phyloP scores from a whole-genome alignment of 305 asterid species.

The Fraxinus angustifolia region DNA sequence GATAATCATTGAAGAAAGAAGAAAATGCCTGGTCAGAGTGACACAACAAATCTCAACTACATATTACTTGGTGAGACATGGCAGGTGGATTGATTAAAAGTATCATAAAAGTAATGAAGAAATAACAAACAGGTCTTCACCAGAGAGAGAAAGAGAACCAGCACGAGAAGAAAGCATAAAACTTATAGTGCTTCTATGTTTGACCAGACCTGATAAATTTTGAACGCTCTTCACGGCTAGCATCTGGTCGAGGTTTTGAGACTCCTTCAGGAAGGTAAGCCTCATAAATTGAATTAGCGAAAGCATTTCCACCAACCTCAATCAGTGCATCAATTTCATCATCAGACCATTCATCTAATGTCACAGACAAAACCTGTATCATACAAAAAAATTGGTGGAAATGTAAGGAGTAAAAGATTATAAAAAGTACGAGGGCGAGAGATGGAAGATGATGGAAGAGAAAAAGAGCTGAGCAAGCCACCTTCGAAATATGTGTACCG shows the following conservation, averaged over 20 bases:
- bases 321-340: constrained; percentile 80
- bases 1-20: background rate
- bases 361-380: constrained; percentile 82
- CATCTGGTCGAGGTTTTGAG: constrained; percentile 76
- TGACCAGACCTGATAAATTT: constrained; percentile 61
- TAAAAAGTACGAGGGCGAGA: background rate
- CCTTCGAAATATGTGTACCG: constrained; percentile 90
- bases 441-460: background rate
- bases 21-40: background rate
- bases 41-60: background rate
- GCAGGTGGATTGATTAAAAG: background rate
- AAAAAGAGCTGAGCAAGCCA: constrained; percentile 25
- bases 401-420: background rate
- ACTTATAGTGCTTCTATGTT: background rate
- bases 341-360: constrained; percentile 97
- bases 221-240: constrained; percentile 72
- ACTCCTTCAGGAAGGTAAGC: constrained; percentile 85
- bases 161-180: background rate
- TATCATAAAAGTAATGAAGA: background rate
- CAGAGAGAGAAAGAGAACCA: background rate
- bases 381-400: background rate
- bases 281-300: constrained; percentile 94
- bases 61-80: background rate
- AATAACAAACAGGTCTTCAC: background rate
- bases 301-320: constrained; percentile 90